These are phyloP conservation scores for Pythium folliculosum DNA, from an alignment of 352 stramenopile genomes.

Conservation along the genomic window DNA sequence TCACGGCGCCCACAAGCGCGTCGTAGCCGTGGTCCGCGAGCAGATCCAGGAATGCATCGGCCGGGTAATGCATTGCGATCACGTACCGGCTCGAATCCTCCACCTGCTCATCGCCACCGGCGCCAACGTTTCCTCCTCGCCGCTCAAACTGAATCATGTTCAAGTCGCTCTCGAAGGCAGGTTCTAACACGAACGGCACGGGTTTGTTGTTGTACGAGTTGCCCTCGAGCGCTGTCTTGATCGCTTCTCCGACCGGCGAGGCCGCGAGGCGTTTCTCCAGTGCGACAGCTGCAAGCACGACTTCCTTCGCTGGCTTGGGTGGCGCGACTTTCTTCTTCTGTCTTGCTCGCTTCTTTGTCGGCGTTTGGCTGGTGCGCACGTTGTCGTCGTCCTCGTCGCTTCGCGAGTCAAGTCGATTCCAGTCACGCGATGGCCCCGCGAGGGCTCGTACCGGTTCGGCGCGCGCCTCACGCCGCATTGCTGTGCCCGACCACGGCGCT, in stretches of 20 bases:
- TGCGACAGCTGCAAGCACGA: slow-evolving; percentile 35
- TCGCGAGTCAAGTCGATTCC: background rate
- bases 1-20: slow-evolving; percentile 35
- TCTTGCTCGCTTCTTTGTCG: background rate
- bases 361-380: background rate
- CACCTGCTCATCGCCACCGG: background rate
- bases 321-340: slow-evolving; percentile 17
- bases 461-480: background rate
- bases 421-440: background rate
- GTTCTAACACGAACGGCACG: slow-evolving; percentile 38
- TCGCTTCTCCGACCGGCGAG: slow-evolving; percentile 38
- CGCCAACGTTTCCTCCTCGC: background rate
- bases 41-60: slow-evolving; percentile 41
- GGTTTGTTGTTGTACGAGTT: slow-evolving; percentile 64
- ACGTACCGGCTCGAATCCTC: slow-evolving; percentile 12
- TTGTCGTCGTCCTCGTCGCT: background rate
- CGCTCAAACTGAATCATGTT: slow-evolving; percentile 41
- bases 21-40: slow-evolving; percentile 41
- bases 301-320: slow-evolving; percentile 13
- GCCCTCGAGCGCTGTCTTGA: slow-evolving; percentile 42
- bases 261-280: slow-evolving; percentile 46
- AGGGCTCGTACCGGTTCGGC: too few relatives aligned
- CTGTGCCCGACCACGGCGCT: background rate
- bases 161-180: slow-evolving; percentile 32
- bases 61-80: slow-evolving; percentile 30